These are phyloP conservation scores for Yarrowia galli DNA, from an alignment of 1,139 yeast genomes.

Conservation along the genomic window DNA sequence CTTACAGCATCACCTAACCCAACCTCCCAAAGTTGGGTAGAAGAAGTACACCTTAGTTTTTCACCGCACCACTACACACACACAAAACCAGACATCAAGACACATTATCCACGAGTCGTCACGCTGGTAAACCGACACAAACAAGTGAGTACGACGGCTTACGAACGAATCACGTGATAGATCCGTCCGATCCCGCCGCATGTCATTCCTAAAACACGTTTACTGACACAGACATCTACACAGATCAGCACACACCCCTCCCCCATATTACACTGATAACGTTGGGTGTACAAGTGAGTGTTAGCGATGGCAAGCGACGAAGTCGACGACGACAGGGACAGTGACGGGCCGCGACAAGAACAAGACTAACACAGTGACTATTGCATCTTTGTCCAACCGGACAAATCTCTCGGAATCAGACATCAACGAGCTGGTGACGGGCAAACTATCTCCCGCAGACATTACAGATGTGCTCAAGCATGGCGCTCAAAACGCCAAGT, in stretches of 20 bases:
- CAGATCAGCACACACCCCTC: slow-evolving; percentile 20
- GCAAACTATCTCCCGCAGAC: slow-evolving; percentile 26
- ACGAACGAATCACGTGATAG: not conserved
- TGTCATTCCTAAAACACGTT: not conserved
- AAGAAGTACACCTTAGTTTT: slow-evolving; percentile 29
- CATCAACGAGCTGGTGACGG: slow-evolving; percentile 19
- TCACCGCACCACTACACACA: slow-evolving; percentile 35
- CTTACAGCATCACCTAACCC: slow-evolving; percentile 29
- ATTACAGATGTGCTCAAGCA: slow-evolving; percentile 30
- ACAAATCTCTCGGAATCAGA: slow-evolving; percentile 29
- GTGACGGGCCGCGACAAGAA: not conserved
- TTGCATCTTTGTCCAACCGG: slow-evolving; percentile 37
- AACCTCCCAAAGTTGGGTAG: slow-evolving; percentile 13
- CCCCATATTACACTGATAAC: slow-evolving; percentile 13
- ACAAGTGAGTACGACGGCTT: slow-evolving; percentile 6
- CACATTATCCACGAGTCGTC: slow-evolving; percentile 8
- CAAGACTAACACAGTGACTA: slow-evolving; percentile 30
- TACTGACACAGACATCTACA: slow-evolving; percentile 15
- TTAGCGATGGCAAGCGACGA: not conserved
- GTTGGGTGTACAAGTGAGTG: slow-evolving; percentile 33
- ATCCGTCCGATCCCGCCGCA: slow-evolving; percentile 1
- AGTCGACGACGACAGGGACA: too few relatives aligned
- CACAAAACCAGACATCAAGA: slow-evolving; percentile 24
- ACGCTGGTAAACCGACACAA: slow-evolving; percentile 19
- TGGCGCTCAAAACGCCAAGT: slow-evolving; percentile 10